These are phyloP conservation scores for Fusarium euwallaceae DNA, from an alignment of 2,329 filamentous ascomycete genomes.

Conservation along the genomic window DNA sequence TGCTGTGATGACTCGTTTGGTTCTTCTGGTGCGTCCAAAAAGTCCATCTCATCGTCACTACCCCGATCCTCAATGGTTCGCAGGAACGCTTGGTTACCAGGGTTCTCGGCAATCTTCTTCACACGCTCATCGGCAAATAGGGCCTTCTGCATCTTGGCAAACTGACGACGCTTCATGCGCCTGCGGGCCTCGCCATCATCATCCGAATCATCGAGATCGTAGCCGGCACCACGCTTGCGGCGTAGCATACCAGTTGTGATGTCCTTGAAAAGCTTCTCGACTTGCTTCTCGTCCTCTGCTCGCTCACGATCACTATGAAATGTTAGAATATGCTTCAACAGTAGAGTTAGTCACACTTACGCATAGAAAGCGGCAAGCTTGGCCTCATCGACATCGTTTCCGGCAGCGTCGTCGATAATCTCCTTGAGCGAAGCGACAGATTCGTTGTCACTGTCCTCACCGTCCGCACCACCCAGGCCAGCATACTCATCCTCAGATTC, in stretches of 20 bases:
- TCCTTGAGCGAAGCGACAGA: slow-evolving; percentile 78
- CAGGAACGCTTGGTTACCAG: slow-evolving; percentile 91
- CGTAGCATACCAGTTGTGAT: slow-evolving; percentile 90
- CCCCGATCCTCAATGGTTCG: slow-evolving; percentile 88
- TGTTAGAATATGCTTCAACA: slow-evolving; percentile 24
- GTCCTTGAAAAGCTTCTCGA: slow-evolving; percentile 93
- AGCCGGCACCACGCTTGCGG: slow-evolving; percentile 84
- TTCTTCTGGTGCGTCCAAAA: slow-evolving; percentile 67
- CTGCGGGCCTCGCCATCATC: slow-evolving; percentile 84
- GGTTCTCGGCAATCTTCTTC: slow-evolving; percentile 89
- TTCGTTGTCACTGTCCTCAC: slow-evolving; percentile 85
- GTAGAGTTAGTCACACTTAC: slow-evolving; percentile 69
- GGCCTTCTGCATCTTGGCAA: slow-evolving; percentile 91
- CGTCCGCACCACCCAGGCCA: slow-evolving; percentile 89
- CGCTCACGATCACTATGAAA: slow-evolving; percentile 79
- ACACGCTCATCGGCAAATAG: slow-evolving; percentile 90
- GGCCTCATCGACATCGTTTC: slow-evolving; percentile 82
- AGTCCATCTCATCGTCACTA: slow-evolving; percentile 81
- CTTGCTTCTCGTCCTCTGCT: slow-evolving; percentile 84
- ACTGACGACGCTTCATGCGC: slow-evolving; percentile 87
- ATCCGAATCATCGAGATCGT: slow-evolving; percentile 91
- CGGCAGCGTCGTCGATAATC: slow-evolving; percentile 90
- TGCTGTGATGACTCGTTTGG: slow-evolving; percentile 52
- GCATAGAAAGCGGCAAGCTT: slow-evolving; percentile 89
- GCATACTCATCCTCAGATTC: slow-evolving; percentile 99